Percentiles rank a stretch among this genome's conserved stretches.
These are phyloP conservation scores for Tricholomella constricta DNA, from an alignment of 768 basidiomycete genomes.

Conservation along the genomic window DNA sequence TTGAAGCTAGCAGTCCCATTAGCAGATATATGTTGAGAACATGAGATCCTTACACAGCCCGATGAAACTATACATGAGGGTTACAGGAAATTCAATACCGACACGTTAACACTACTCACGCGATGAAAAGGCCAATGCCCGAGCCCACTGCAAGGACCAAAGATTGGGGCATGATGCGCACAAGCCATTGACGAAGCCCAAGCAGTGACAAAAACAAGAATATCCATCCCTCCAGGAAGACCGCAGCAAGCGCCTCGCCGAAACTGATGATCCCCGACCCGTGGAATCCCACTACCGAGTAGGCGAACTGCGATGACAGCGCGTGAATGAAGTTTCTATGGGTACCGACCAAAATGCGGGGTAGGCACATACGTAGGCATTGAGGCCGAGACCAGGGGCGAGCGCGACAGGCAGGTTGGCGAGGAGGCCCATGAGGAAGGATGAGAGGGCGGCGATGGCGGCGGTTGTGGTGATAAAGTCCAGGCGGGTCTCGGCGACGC, in stretches of 20 bases:
- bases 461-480: constrained; percentile 87
- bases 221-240: constrained; percentile 88
- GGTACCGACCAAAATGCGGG: background rate
- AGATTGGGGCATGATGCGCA: constrained; percentile 85
- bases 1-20: constrained; percentile 41
- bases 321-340: background rate
- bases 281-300: constrained; percentile 85
- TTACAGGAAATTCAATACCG: constrained; percentile 8
- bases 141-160: constrained; percentile 83
- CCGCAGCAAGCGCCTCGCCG: constrained; percentile 78
- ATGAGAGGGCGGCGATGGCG: constrained; percentile 71
- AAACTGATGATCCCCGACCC: constrained; percentile 75
- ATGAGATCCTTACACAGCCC: constrained; percentile 57
- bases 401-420: constrained; percentile 91
- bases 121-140: constrained; percentile 87
- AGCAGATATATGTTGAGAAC: background rate
- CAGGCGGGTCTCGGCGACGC: constrained; percentile 61
- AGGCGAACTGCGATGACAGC: constrained; percentile 62
- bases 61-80: constrained; percentile 54
- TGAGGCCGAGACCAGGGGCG: constrained; percentile 83
- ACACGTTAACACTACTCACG: constrained; percentile 44
- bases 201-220: constrained; percentile 80
- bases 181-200: constrained; percentile 88
- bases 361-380: constrained; percentile 65
- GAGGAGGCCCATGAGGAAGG: constrained; percentile 79